Percentiles rank a stretch among this genome's conserved stretches.
Evolutionary conservation across 176 grass and related monocot genomes (phyloP).

Genomic region (Dendrocalamus sinicus): DNA sequence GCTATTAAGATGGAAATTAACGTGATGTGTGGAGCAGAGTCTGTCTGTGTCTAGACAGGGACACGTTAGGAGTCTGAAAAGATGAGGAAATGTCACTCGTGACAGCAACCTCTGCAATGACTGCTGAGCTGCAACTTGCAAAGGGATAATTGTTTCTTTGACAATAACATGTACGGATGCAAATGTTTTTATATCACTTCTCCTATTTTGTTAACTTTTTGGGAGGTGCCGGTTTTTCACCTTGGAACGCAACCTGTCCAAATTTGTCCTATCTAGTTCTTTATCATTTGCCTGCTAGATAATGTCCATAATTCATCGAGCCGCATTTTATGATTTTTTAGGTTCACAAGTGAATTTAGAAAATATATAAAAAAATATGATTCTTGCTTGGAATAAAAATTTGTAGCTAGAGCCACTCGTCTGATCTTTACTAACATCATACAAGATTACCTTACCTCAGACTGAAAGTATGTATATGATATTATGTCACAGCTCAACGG

Average conservation of each 20-base stretch:
- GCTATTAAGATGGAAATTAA: neutral
- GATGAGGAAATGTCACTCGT: neutral
- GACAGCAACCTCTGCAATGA: constrained; percentile 10
- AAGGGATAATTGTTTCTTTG: constrained; percentile 22
- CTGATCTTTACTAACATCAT: neutral
- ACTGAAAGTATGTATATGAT: neutral
- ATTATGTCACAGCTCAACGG: neutral
- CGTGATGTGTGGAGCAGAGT: neutral
- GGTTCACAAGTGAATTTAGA: neutral
- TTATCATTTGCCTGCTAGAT: constrained; percentile 2
- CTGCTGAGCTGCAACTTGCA: constrained; percentile 9
- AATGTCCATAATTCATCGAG: neutral
- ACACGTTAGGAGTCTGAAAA: neutral
- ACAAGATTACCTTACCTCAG: neutral
- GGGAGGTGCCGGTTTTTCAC: neutral
- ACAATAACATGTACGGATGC: constrained; percentile 4
- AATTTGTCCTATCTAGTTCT: neutral
- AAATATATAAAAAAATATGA: neutral
- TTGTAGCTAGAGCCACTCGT: neutral
- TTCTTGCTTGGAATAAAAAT: neutral
- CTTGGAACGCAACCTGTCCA: neutral
- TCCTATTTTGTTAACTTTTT: neutral
- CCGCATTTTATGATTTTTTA: neutral
- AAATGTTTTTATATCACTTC: neutral
- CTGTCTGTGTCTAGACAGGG: neutral